Evolutionary conservation across 164 flowering plant species (phyloP).

Genomic region (Kalanchoe fedtschenkoi): DNA sequence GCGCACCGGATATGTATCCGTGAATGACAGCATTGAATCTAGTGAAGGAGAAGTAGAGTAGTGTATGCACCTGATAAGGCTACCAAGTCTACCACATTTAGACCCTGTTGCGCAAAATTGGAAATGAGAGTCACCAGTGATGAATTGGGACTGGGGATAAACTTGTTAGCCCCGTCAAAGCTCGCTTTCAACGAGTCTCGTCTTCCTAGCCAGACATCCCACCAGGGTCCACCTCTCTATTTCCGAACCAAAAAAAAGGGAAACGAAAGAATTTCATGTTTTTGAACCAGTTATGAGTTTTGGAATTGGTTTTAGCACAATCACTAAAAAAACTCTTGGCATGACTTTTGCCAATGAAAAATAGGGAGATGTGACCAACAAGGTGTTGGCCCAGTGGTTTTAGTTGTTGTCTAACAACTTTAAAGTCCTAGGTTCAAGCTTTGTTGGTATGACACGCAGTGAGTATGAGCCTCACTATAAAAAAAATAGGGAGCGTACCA

Average conservation of each 20-base stretch:
- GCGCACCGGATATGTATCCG: no score
- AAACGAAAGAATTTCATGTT: neutral
- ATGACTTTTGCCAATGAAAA: no score
- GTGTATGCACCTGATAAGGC: slow-evolving; percentile 52
- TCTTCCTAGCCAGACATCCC: slow-evolving; percentile 63
- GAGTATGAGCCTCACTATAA: no score
- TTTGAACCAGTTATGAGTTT: neutral
- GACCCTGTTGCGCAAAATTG: slow-evolving; percentile 54
- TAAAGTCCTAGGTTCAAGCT: no score
- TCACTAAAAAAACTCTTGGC: no score
- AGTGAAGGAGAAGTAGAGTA: neutral
- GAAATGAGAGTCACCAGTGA: slow-evolving; percentile 43
- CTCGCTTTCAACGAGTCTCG: slow-evolving; percentile 58
- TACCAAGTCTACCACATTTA: slow-evolving; percentile 48
- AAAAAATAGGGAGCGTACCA: slow-evolving; percentile 24
- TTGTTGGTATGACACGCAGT: no score
- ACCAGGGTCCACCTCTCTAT: slow-evolving; percentile 77
- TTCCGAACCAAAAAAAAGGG: neutral
- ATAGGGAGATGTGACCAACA: no score
- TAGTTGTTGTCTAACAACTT: no score
- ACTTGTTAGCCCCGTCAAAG: slow-evolving; percentile 50
- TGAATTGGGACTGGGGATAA: slow-evolving; percentile 58
- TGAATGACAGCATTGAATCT: neutral
- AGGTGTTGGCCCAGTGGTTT: no score
- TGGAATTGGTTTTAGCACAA: neutral